Conservation (phyloP, 495 filamentous ascomycete species). For the Neurospora discreta region DNA sequence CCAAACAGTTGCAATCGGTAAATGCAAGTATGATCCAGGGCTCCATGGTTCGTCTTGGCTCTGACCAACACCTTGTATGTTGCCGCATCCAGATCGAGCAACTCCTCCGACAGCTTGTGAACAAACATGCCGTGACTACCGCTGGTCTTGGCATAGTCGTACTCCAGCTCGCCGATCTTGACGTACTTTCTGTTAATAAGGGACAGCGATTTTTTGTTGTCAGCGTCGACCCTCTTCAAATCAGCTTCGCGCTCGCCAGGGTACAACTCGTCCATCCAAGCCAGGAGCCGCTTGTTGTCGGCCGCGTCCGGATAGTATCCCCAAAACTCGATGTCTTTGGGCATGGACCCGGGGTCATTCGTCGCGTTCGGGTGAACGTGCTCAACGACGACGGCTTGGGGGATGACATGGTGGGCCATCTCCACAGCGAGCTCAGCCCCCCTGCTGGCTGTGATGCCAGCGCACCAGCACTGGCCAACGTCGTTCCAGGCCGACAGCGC, state of each 20-base stretch:
- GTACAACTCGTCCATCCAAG: conserved; percentile 22
- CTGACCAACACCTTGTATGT: conserved; percentile 38
- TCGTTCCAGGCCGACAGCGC: conserved; percentile 49
- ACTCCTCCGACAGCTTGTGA: conserved; percentile 33
- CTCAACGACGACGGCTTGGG: conserved; percentile 49
- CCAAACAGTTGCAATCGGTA: conserved; percentile 50
- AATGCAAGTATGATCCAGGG: conserved; percentile 46
- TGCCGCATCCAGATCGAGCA: conserved; percentile 21
- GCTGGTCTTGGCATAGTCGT: conserved; percentile 25
- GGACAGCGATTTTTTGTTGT: conserved; percentile 6
- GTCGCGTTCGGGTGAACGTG: conserved; percentile 45
- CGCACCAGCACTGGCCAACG: conserved; percentile 59
- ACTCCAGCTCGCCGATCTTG: conserved; percentile 42
- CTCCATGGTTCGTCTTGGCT: conserved; percentile 43
- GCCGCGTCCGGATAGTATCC: conserved; percentile 27
- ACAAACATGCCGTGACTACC: conserved; percentile 30
- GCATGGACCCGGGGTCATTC: conserved; percentile 43
- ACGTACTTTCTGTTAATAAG: conserved; percentile 26
- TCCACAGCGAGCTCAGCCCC: conserved; percentile 37
- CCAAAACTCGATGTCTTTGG: conserved; percentile 52
- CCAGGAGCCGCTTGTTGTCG: conserved; percentile 14
- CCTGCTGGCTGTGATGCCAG: conserved; percentile 20
- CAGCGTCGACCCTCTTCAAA: background rate
- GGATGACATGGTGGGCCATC: conserved; percentile 36
- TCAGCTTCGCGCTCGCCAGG: conserved; percentile 2